Evolutionary conservation across 1,139 yeast genomes (phyloP), one percentile per base, ranked within the genome.

Genomic region (Kodamaea sp.): DNA sequence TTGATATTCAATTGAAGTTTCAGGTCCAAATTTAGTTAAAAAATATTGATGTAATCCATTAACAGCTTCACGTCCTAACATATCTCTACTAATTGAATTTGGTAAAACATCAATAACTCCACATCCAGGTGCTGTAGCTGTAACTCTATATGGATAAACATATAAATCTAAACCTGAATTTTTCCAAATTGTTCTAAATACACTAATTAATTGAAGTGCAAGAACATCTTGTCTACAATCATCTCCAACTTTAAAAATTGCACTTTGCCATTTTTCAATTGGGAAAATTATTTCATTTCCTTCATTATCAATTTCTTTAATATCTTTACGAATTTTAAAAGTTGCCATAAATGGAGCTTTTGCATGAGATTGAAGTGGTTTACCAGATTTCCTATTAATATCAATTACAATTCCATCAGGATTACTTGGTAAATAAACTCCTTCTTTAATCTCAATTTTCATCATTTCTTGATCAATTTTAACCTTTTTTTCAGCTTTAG

Each of bases 91-190:
- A 24, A 89, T 83, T 9, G 97, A 82, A 58, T 90, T 87, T 27
- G 98, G 98, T 49, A 94, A 74, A 29, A 94, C 98, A 59, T 94
- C 99, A 67, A 94, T 92, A 33, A 94, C 95, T 62, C 99, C 99
- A 67, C 97, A 89, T 1, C 99, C 98, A 1, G 98, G 97, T 1
- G 96, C 97, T 6, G 99, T 92, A 1, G 99, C 98, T 0, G 97
- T 90, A 15, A 94, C 98, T 49, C 97, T 72, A 63, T 94, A 78
- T 1, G 99, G 98, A 65, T 78, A 94, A 26, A 92, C 95, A 61
- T 76, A 94, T 35, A 92, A 75, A 59, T 92, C 97, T 45, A 94
- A 70, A 1, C 97, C 97, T 8, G 88, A 81, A 48, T 78, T 75
- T 48, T 80, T 78, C 94, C 96, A 94, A 43, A 94, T 87, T 37